Percentiles rank a stretch among this genome's conserved stretches.
phyloP scores from a whole-genome alignment of 441 rosid species.

The Populus hybrid region DNA sequence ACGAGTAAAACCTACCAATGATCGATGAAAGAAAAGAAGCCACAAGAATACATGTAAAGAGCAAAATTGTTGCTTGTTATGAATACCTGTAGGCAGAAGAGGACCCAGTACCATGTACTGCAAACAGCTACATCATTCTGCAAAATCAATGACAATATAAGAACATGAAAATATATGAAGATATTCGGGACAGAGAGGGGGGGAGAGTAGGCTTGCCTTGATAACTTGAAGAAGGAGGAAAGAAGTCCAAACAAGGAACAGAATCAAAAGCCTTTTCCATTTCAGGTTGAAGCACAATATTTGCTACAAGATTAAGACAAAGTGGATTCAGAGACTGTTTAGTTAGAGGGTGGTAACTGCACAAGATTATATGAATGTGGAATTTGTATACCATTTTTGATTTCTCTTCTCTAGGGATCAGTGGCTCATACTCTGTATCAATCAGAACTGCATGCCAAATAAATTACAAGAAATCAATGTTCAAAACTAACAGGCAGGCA shows the following conservation, averaged over 20 bases:
- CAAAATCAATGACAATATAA: slow-evolving; percentile 16
- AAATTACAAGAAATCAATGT: not conserved
- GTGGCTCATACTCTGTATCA: slow-evolving; percentile 65
- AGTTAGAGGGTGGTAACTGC: not conserved
- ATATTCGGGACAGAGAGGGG: slow-evolving; percentile 7
- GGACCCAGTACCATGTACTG: slow-evolving; percentile 67
- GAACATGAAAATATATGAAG: slow-evolving; percentile 2
- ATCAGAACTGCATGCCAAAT: slow-evolving; percentile 51
- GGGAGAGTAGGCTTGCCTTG: slow-evolving; percentile 47
- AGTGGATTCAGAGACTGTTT: slow-evolving; percentile 4
- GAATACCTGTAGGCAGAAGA: slow-evolving; percentile 73
- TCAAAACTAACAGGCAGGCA: not conserved
- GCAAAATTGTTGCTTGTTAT: not conserved
- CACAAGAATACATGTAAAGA: not conserved
- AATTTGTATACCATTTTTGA: slow-evolving; percentile 48
- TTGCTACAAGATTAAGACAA: slow-evolving; percentile 41
- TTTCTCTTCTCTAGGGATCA: slow-evolving; percentile 67
- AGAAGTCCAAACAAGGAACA: slow-evolving; percentile 52
- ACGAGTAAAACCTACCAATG: not conserved
- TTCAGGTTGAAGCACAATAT: slow-evolving; percentile 59
- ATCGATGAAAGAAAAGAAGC: not conserved
- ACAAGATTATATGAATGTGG: not conserved
- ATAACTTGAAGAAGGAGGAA: slow-evolving; percentile 72
- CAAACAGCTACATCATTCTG: slow-evolving; percentile 76
- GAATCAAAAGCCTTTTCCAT: slow-evolving; percentile 57